Evolutionary conservation across 768 basidiomycete genomes (phyloP), one percentile per base, ranked within the genome.

Genomic region (Amanita pseudoporphyria): DNA sequence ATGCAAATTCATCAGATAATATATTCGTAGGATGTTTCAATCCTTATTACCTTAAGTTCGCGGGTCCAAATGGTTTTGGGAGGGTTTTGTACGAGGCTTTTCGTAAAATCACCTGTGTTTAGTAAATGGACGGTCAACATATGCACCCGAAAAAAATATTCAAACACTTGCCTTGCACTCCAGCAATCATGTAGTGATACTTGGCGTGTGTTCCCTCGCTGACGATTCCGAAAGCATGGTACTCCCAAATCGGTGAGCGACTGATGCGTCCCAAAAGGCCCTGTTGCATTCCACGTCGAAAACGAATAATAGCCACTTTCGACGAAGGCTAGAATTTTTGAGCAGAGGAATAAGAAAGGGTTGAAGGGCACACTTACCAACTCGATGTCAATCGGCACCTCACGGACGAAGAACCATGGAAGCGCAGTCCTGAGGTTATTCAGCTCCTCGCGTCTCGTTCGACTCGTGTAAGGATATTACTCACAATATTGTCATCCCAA

Each of bases 211-310:
- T 71, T 26, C 84, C 83, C 64, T 87, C 85, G 16, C 86, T 86
- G 52, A 88, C 74, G 53, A 83, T 81, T 47, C 85, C 86, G 53
- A 88, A 89, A 28, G 84, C 83, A 61, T 88, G 87, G 62, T 87
- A 88, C 62, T 89, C 86, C 82, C 79, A 78, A 54, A 87, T 72
- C 28, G 81, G 72, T 16, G 77, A 77, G 31, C 84, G 82, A 53
- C 82, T 82, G 67, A 88, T 75, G 49, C 86, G 77, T 18, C 80
- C 80, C 30, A 88, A 71, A 24, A 89, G 71, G 50, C 86, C 85
- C 61, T 88, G 87, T 60, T 87, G 86, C 84, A 89, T 88, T 45
- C 87, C 86, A 57, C 86, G 79, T 63, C 79, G 71, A 66, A 89
- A 87, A 28, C 84, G 82, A 57, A 89, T 71, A 53, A 89, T 72